Evolutionary conservation across 2,329 filamentous ascomycete species (phyloP).

Genomic region (Exophiala mesophila): DNA sequence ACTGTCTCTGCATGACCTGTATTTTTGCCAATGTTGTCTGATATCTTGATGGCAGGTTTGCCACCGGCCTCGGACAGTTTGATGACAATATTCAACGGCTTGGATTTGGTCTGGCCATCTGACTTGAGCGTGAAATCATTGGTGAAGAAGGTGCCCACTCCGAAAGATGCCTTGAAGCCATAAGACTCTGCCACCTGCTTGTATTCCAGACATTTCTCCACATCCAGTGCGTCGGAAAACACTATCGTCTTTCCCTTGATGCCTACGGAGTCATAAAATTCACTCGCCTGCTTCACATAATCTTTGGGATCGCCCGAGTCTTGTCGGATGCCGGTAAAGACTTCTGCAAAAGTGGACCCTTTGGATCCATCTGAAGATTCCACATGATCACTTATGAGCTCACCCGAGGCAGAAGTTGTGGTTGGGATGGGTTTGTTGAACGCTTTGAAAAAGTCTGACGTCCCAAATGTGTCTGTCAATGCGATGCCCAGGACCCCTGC

Average conservation of each 20-base stretch:
- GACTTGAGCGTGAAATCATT: constrained; percentile 79
- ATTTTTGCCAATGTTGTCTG: constrained; percentile 87
- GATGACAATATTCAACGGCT: constrained; percentile 94
- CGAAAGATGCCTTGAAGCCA: constrained; percentile 82
- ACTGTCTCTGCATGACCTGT: constrained; percentile 80
- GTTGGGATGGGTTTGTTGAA: constrained; percentile 65
- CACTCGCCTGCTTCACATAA: constrained; percentile 72
- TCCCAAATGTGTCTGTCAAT: constrained; percentile 94
- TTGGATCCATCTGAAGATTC: constrained; percentile 29
- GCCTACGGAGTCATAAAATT: constrained; percentile 72
- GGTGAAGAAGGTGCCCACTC: constrained; percentile 91
- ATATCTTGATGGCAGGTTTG: constrained; percentile 84
- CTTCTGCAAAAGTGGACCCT: constrained; percentile 66
- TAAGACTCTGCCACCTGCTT: constrained; percentile 74
- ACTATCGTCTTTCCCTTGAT: constrained; percentile 84
- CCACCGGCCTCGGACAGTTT: constrained; percentile 85
- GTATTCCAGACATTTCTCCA: constrained; percentile 86
- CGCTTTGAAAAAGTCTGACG: constrained; percentile 75
- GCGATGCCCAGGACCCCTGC: constrained; percentile 79
- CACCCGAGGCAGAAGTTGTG: constrained; percentile 37
- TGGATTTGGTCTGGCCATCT: constrained; percentile 69
- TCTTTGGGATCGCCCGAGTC: constrained; percentile 81
- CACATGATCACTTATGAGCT: constrained; percentile 37
- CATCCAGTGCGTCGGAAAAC: constrained; percentile 91
- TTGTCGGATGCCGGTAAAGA: constrained; percentile 79